Conservation (phyloP, 495 filamentous ascomycete species). For the Neurospora sp. region DNA sequence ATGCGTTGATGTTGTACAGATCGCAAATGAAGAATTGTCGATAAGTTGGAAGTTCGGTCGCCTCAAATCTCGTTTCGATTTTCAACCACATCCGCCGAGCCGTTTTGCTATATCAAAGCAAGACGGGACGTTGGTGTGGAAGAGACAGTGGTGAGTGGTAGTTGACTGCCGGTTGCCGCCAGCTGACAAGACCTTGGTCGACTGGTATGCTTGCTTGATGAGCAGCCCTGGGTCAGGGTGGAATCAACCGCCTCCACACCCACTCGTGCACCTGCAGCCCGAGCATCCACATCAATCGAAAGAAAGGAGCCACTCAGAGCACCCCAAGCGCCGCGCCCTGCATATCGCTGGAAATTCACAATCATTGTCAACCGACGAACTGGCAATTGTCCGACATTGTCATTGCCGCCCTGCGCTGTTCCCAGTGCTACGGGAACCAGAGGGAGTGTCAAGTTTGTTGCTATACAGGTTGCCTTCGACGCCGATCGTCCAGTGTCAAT, state of each 20-base stretch:
- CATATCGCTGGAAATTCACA: slow-evolving; percentile 3
- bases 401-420: neutral
- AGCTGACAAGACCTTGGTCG: neutral
- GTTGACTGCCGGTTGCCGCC: neutral
- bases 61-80: neutral
- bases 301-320: neutral
- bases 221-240: neutral
- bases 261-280: neutral
- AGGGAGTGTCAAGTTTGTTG: neutral
- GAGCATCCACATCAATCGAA: neutral
- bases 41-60: neutral
- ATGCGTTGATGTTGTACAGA: neutral
- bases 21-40: neutral
- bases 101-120: neutral
- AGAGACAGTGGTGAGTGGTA: neutral
- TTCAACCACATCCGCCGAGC: neutral
- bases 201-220: neutral
- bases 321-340: neutral
- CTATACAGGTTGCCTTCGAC: neutral
- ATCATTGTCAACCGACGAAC: neutral
- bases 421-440: neutral
- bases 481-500: neutral
- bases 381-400: slow-evolving; percentile 1
- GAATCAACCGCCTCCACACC: neutral
- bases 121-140: neutral